Conservation (phyloP, 495 filamentous ascomycete species). For the Stereocaulon alpinum region DNA sequence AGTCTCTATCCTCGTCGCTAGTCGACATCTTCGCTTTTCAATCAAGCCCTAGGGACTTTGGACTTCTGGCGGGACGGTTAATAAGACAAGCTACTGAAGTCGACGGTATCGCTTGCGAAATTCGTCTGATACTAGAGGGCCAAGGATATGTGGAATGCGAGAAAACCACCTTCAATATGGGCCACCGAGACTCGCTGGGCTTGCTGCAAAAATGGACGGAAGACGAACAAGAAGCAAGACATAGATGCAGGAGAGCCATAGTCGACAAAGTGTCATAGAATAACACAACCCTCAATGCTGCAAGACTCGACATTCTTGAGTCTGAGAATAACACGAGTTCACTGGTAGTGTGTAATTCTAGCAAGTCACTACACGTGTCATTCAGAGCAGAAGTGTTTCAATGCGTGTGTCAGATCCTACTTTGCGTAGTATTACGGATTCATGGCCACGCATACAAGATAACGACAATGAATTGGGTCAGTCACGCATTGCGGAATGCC, state of each 20-base stretch:
- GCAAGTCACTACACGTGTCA: too few species aligned
- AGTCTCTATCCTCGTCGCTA: background rate
- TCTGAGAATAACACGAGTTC: background rate
- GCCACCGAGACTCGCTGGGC: too few species aligned
- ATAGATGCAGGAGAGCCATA: background rate
- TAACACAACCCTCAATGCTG: background rate
- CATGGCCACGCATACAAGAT: too few species aligned
- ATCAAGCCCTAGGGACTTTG: too few species aligned
- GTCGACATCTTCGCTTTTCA: background rate
- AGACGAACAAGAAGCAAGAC: background rate
- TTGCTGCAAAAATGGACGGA: background rate
- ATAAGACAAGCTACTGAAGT: background rate
- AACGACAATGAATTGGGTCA: too few species aligned
- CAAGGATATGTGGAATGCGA: too few species aligned
- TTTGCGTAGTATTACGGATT: too few species aligned
- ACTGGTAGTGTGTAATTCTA: background rate
- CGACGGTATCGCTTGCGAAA: background rate
- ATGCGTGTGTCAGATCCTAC: too few species aligned
- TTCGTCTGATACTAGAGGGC: too few species aligned
- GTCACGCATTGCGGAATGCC: too few species aligned
- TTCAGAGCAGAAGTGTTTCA: too few species aligned
- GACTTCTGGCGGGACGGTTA: background rate
- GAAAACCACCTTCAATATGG: too few species aligned
- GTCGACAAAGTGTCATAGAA: background rate
- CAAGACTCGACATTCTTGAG: background rate